These are phyloP conservation scores for Penicillium parvum DNA, from an alignment of 495 filamentous ascomycete genomes.

Conservation along the genomic window DNA sequence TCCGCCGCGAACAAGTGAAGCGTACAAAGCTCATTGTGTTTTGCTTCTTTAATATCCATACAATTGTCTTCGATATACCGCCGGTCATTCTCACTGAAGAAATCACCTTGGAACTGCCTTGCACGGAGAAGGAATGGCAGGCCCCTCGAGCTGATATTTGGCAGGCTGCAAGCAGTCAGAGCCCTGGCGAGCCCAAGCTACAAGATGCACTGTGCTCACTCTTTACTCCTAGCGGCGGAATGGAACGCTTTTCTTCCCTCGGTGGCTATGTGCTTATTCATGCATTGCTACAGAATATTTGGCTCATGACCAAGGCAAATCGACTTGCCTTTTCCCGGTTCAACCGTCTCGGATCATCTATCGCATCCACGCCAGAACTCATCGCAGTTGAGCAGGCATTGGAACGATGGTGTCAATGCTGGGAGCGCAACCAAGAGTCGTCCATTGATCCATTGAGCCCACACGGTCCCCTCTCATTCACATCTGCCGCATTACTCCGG, in stretches of 20 bases:
- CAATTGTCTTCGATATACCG: slow-evolving; percentile 47
- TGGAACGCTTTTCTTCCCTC: slow-evolving; percentile 49
- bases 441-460: slow-evolving; percentile 48
- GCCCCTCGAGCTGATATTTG: slow-evolving; percentile 24
- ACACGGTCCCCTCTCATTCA: slow-evolving; percentile 60
- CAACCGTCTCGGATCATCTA: slow-evolving; percentile 31
- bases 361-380: slow-evolving; percentile 47
- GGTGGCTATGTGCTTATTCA: slow-evolving; percentile 67
- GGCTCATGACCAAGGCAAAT: slow-evolving; percentile 57
- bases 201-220: slow-evolving; percentile 32
- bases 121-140: slow-evolving; percentile 41
- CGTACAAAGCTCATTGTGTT: slow-evolving; percentile 47
- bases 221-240: slow-evolving; percentile 18
- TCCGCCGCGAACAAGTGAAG: slow-evolving; percentile 37
- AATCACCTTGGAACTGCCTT: slow-evolving; percentile 56
- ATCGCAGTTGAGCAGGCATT: slow-evolving; percentile 55
- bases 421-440: slow-evolving; percentile 53
- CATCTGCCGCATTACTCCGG: slow-evolving; percentile 60
- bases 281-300: slow-evolving; percentile 66
- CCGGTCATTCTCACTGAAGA: slow-evolving; percentile 59
- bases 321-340: slow-evolving; percentile 38
- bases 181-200: slow-evolving; percentile 28
- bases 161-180: slow-evolving; percentile 26
- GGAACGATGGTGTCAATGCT: slow-evolving; percentile 58
- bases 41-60: slow-evolving; percentile 48